Evolutionary conservation across 2,329 filamentous ascomycete species (phyloP).

Genomic region (Aspergillus costaricaensis): DNA sequence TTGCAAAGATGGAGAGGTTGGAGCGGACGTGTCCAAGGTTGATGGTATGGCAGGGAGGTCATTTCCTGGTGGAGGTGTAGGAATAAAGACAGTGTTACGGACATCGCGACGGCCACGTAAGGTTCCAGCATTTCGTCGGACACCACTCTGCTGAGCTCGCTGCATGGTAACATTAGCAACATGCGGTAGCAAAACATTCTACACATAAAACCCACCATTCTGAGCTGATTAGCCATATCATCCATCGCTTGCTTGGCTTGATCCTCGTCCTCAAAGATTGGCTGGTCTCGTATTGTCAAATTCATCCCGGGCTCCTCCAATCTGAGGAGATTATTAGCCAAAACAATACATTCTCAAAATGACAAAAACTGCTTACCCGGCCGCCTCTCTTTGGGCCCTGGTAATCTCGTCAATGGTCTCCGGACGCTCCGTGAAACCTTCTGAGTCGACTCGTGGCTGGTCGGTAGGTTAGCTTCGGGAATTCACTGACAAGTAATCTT

Average conservation of each 20-base stretch:
- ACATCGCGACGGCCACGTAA: slow-evolving; percentile 87
- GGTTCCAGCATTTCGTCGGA: slow-evolving; percentile 71
- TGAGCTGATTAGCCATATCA: slow-evolving; percentile 52
- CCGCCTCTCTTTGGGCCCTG: slow-evolving; percentile 47
- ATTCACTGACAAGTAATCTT: background rate
- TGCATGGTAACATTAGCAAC: slow-evolving; percentile 27
- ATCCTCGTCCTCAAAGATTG: slow-evolving; percentile 52
- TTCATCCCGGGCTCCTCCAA: slow-evolving; percentile 49
- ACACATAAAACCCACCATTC: slow-evolving; percentile 38
- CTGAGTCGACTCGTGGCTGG: slow-evolving; percentile 40
- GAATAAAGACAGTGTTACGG: slow-evolving; percentile 84
- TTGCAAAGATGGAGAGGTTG: slow-evolving; percentile 39
- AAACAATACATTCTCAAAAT: background rate
- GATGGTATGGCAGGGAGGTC: slow-evolving; percentile 33
- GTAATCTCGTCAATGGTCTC: slow-evolving; percentile 48
- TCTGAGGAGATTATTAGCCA: slow-evolving; percentile 29
- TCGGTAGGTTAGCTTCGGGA: slow-evolving; percentile 14
- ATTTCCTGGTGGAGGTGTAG: slow-evolving; percentile 50
- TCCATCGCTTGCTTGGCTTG: slow-evolving; percentile 52
- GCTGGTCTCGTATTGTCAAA: slow-evolving; percentile 51
- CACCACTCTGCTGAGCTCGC: slow-evolving; percentile 52
- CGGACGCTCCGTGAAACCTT: slow-evolving; percentile 45
- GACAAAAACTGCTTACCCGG: slow-evolving; percentile 32
- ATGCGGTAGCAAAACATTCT: background rate
- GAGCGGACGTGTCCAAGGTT: slow-evolving; percentile 29